Percentiles rank a stretch among this genome's conserved stretches.
Evolutionary conservation across 306 rosid species (phyloP).

Genomic region (Fagus sylvatica): DNA sequence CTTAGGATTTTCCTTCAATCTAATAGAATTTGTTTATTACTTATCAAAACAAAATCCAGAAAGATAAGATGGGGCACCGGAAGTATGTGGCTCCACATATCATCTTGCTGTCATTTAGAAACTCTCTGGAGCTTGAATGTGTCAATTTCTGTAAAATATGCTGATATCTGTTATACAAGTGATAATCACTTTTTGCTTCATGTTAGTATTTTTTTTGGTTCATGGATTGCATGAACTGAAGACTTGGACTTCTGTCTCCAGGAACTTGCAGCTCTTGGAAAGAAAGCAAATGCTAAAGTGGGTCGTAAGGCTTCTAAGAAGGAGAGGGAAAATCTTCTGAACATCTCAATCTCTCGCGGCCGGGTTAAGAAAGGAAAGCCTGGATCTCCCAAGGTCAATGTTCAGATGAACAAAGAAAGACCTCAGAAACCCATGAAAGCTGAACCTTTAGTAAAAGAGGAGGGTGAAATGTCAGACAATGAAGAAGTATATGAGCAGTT

Average conservation of each 20-base stretch:
- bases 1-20: too few relatives aligned
- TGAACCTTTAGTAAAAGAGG: constrained; percentile 89
- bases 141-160: neutral
- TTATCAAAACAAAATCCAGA: neutral
- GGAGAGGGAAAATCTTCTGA: constrained; percentile 61
- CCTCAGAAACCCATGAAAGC: constrained; percentile 60
- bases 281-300: constrained; percentile 61
- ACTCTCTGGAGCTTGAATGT: neutral
- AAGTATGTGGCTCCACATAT: neutral
- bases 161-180: too few relatives aligned
- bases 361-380: constrained; percentile 65
- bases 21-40: too few relatives aligned
- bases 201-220: constrained; percentile 4
- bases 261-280: constrained; percentile 84
- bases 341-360: constrained; percentile 43
- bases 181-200: constrained; percentile 8
- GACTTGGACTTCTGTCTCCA: constrained; percentile 20
- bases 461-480: constrained; percentile 98
- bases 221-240: constrained; percentile 20
- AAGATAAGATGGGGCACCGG: neutral
- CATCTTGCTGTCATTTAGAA: neutral
- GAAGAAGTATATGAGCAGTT: constrained; percentile 98
- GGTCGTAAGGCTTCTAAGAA: constrained; percentile 78
- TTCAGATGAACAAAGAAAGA: constrained; percentile 56
- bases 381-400: constrained; percentile 52